These are phyloP conservation scores for Emergomyces pasteurianus DNA, from an alignment of 2,329 filamentous ascomycete species.

Conservation along the genomic window DNA sequence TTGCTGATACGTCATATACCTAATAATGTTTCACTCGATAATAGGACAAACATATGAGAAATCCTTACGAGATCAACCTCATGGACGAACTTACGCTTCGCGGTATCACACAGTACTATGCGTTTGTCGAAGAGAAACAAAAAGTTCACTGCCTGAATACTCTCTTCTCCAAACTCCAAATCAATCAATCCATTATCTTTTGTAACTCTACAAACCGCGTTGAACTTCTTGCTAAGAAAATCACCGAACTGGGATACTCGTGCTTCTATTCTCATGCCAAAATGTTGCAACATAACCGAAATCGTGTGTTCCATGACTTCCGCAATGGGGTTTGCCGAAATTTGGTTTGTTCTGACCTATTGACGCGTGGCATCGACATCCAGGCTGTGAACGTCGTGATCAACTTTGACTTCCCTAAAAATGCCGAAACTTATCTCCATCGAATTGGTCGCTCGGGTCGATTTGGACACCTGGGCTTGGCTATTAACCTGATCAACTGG, in stretches of 20 bases:
- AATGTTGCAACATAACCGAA: slow-evolving; percentile 90
- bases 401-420: slow-evolving; percentile 99
- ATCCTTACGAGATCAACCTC: slow-evolving; percentile 96
- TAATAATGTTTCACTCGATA: slow-evolving; percentile 1
- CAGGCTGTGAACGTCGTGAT: slow-evolving; percentile 99
- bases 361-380: slow-evolving; percentile 98
- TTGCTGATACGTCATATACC: neutral
- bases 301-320: slow-evolving; percentile 99
- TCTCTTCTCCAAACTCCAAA: slow-evolving; percentile 95
- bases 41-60: slow-evolving; percentile 87
- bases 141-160: slow-evolving; percentile 99
- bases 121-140: slow-evolving; percentile 97
- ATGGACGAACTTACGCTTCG: slow-evolving; percentile 98
- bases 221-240: slow-evolving; percentile 95
- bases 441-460: slow-evolving; percentile 95
- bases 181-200: slow-evolving; percentile 99
- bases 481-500: slow-evolving; percentile 99
- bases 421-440: slow-evolving; percentile 96
- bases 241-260: slow-evolving; percentile 96
- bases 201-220: slow-evolving; percentile 99
- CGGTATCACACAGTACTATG: slow-evolving; percentile 98
- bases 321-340: slow-evolving; percentile 96
- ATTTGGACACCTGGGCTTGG: slow-evolving; percentile 91
- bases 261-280: slow-evolving; percentile 99
- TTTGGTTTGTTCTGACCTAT: slow-evolving; percentile 90